Evolutionary conservation across 2,329 filamentous ascomycete genomes (phyloP), one percentile per base, ranked within the genome.

Genomic region (Trichoderma sp.): DNA sequence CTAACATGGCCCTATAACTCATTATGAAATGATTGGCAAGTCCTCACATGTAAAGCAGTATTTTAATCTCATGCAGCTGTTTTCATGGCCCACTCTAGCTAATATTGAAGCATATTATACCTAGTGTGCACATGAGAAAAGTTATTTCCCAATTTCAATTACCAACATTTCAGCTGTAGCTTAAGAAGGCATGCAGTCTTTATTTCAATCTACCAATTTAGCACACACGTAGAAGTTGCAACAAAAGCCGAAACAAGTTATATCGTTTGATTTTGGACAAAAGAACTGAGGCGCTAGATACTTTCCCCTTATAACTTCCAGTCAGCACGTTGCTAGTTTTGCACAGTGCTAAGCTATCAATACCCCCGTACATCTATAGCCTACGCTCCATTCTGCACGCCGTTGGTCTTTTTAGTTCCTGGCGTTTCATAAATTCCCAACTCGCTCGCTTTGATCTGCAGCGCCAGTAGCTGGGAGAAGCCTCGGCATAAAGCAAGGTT

Each of bases 401-500:
- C 52, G 13, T 56, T 64, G 5, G 33, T 56, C 13, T 19, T 13
- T n/a, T 31, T 4, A 11, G 27, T 31, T 19, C 24, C 52, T 1
- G 61, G 61, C 21, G 61, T n/a, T 27, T 64, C 33, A 33, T 64
- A 64, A 6, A 64, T 64, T 10, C 61, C 61, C 8, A 56, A 13
- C 70, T 82, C 80, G 0, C 78, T 64, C 0, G 75, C 85, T 75
- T 85, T 83, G 56, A 87, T 86, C 75, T 87, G 85, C 58, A 87
- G 72, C 1, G 84, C 86, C 69, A 87, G 70, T 2, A 86, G 65
- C 53, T 83, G 84, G 0, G 88, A 91, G 72, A 83, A 91, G 52
- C 87, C 87, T 19, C 89, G 81, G 69, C 87, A 89, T 62, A 91
- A 76, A 0, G 87, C 88, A 33, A 91, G 74, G 71, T 89, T 91